phyloP scores from a whole-genome alignment of 2,329 filamentous ascomycete species.

The Trichocomaceae sp. region DNA sequence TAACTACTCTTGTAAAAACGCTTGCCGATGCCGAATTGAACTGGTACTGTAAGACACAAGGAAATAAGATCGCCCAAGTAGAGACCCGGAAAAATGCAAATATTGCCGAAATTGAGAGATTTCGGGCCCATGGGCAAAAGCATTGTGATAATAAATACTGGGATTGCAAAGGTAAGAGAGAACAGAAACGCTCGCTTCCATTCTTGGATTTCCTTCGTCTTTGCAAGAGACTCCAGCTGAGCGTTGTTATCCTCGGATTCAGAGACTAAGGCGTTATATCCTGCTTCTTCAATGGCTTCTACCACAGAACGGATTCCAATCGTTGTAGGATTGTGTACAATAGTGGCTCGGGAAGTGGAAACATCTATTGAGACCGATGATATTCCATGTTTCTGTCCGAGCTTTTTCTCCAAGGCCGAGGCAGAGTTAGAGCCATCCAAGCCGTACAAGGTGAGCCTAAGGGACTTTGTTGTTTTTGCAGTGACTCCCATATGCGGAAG shows the following conservation, averaged over 20 bases:
- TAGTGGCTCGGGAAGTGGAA: conserved; percentile 63
- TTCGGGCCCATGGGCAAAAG: conserved; percentile 79
- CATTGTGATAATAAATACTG: conserved; percentile 91
- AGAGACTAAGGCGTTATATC: conserved; percentile 81
- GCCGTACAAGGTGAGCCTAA: conserved; percentile 81
- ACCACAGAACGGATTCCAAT: conserved; percentile 78
- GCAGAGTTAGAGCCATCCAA: conserved; percentile 66
- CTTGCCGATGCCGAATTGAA: conserved; percentile 93
- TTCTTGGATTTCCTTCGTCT: conserved; percentile 91
- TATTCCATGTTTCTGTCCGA: conserved; percentile 64
- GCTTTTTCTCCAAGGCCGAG: conserved; percentile 59
- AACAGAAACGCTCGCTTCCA: conserved; percentile 77
- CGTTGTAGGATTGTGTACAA: conserved; percentile 64
- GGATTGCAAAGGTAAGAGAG: conserved; percentile 74
- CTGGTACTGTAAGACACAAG: conserved; percentile 75
- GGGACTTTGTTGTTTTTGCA: conserved; percentile 51
- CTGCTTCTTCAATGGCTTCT: conserved; percentile 70
- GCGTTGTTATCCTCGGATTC: conserved; percentile 95
- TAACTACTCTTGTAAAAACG: conserved; percentile 92
- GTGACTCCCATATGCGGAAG: conserved; percentile 53
- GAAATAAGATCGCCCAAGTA: conserved; percentile 86
- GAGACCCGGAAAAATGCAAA: conserved; percentile 63
- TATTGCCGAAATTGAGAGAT: conserved; percentile 66
- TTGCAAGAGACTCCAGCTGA: conserved; percentile 89
- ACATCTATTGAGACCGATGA: conserved; percentile 67